Conservation (phyloP, 164 flowering plant genomes). For the Magnolia officinalis region DNA sequence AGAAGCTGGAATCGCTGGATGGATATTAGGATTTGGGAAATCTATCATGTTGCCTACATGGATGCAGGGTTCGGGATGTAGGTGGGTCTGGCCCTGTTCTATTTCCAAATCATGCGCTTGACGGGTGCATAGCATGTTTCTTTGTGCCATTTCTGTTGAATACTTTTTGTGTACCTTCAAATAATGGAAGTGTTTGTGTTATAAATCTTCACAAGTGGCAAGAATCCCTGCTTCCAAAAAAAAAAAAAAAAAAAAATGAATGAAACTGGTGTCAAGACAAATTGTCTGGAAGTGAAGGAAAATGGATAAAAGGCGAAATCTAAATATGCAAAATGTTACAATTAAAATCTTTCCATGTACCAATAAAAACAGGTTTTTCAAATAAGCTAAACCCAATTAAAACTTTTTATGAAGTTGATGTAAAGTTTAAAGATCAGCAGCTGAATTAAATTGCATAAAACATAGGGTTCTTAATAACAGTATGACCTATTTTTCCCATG, state of each 20-base stretch:
- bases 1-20: slow-evolving; percentile 36
- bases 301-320: not conserved
- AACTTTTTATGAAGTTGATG: not conserved
- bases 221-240: not conserved
- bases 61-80: slow-evolving; percentile 47
- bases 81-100: slow-evolving; percentile 39
- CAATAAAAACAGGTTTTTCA: too few relatives aligned
- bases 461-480: not conserved
- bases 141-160: slow-evolving; percentile 44
- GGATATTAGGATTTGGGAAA: slow-evolving; percentile 40
- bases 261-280: not conserved
- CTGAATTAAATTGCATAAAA: not conserved
- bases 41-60: slow-evolving; percentile 33
- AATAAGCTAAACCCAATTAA: not conserved
- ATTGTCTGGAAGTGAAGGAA: not conserved
- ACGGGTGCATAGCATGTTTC: slow-evolving; percentile 43
- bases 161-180: not conserved
- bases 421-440: not conserved
- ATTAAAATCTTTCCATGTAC: too few relatives aligned
- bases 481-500: not conserved
- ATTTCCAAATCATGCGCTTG: slow-evolving; percentile 49
- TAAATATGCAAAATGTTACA: not conserved
- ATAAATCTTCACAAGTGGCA: not conserved
- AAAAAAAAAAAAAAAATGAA: not conserved
- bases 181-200: not conserved